phyloP scores from a whole-genome alignment of 2,329 filamentous ascomycete species.

The Neopestalotiopsis sp. region DNA sequence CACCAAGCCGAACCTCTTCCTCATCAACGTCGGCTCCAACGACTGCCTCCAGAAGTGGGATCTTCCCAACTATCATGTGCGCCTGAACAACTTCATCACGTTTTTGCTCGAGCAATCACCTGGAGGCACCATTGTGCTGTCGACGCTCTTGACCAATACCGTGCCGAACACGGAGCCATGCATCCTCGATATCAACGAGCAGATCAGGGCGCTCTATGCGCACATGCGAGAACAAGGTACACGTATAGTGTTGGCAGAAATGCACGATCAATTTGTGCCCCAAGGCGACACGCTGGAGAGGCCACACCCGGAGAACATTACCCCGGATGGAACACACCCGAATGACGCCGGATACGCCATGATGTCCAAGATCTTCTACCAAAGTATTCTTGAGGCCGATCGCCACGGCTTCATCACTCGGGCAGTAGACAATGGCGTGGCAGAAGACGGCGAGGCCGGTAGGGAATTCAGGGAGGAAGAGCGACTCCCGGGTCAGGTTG shows the following conservation, averaged over 20 bases:
- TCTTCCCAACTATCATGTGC: constrained; percentile 24
- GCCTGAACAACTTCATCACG: constrained; percentile 29
- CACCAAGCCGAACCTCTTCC: constrained; percentile 33
- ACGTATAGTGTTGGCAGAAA: constrained; percentile 33
- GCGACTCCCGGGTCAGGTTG: background rate
- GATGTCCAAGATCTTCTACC: constrained; percentile 31
- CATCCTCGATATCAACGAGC: constrained; percentile 29
- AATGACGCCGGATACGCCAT: constrained; percentile 30
- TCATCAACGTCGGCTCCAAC: constrained; percentile 37
- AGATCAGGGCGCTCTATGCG: constrained; percentile 27
- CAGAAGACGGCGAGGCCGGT: constrained; percentile 24
- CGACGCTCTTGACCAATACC: constrained; percentile 32
- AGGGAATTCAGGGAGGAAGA: background rate
- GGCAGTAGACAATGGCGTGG: constrained; percentile 25
- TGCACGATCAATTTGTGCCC: constrained; percentile 31
- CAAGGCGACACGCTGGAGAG: constrained; percentile 21
- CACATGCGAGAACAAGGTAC: constrained; percentile 21
- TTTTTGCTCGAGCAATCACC: constrained; percentile 31
- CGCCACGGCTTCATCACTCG: constrained; percentile 24
- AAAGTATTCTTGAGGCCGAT: constrained; percentile 29
- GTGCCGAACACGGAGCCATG: constrained; percentile 26
- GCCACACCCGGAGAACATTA: constrained; percentile 27
- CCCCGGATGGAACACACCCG: constrained; percentile 32
- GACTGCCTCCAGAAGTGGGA: constrained; percentile 34
- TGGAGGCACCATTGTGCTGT: constrained; percentile 31